A percentile compares a stretch with the other conserved stretches of the same genome.
Evolutionary conservation across 1,284 basidiomycete species (phyloP).

Genomic region (Cutaneotrichosporon sp.): DNA sequence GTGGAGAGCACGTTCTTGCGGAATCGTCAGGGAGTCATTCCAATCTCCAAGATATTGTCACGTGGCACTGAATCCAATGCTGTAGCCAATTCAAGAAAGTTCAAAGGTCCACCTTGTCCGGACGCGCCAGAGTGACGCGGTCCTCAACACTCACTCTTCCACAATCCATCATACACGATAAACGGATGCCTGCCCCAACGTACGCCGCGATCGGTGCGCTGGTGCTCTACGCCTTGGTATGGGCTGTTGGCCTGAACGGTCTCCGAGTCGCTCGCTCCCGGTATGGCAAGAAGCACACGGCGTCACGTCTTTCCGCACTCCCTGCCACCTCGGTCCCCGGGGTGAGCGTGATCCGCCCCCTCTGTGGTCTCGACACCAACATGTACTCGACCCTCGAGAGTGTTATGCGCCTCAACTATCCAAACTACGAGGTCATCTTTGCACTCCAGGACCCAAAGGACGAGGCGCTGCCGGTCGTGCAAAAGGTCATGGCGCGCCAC

Average conservation of each 20-base stretch:
- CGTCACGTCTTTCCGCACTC: constrained; percentile 63
- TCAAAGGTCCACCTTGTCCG: no score
- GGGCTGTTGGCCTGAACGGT: constrained; percentile 73
- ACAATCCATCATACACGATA: background rate
- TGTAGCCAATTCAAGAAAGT: no score
- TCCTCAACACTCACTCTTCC: background rate
- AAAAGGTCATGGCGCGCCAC: constrained; percentile 69
- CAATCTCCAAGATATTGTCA: no score
- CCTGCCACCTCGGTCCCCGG: constrained; percentile 65
- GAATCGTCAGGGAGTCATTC: background rate
- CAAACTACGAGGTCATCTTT: constrained; percentile 81
- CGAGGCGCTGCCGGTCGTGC: constrained; percentile 74
- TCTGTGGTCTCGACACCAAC: constrained; percentile 89
- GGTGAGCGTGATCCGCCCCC: constrained; percentile 84
- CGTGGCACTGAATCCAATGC: no score
- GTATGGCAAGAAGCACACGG: constrained; percentile 63
- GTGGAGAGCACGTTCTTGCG: background rate
- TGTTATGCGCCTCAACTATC: constrained; percentile 82
- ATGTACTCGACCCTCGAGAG: constrained; percentile 90
- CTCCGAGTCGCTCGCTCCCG: constrained; percentile 72
- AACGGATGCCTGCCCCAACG: background rate
- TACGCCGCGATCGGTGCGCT: constrained; percentile 17
- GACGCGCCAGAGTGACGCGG: background rate
- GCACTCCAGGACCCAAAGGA: constrained; percentile 79
- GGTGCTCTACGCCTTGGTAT: constrained; percentile 66